phyloP scores from a whole-genome alignment of 1,284 basidiomycete genomes.

The Sporisorium sorghi region DNA sequence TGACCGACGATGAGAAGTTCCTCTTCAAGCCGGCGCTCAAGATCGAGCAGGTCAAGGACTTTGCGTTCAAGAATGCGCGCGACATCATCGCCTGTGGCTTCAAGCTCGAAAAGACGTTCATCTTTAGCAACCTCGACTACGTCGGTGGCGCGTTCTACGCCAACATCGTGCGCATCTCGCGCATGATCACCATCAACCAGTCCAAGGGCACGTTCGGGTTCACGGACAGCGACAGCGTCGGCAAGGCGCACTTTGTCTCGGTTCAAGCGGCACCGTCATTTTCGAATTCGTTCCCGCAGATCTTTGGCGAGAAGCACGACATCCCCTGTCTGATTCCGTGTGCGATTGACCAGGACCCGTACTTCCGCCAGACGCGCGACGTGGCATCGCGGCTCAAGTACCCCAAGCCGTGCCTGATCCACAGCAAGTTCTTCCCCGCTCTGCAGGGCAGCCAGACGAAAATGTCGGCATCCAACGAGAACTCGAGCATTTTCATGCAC shows the following conservation, averaged over 20 bases:
- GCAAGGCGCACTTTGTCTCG: constrained; percentile 97
- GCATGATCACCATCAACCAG: constrained; percentile 92
- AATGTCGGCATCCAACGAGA: constrained; percentile 95
- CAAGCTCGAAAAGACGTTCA: constrained; percentile 92
- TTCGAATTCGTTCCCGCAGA: constrained; percentile 98
- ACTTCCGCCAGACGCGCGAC: constrained; percentile 97
- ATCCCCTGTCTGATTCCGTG: constrained; percentile 96
- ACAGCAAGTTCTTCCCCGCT: constrained; percentile 98
- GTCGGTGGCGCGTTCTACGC: constrained; percentile 91
- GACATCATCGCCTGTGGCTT: constrained; percentile 98
- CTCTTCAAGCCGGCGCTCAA: constrained; percentile 94
- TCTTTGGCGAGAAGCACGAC: constrained; percentile 86
- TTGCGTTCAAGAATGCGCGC: constrained; percentile 85
- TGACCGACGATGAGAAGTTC: constrained; percentile 99
- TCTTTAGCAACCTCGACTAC: constrained; percentile 92
- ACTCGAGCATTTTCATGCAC: constrained; percentile 93
- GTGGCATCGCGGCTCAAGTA: constrained; percentile 93
- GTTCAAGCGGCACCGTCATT: constrained; percentile 97
- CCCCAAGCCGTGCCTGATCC: constrained; percentile 90
- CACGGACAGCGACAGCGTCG: constrained; percentile 90
- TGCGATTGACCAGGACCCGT: constrained; percentile 92
- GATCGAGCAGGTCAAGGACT: constrained; percentile 86
- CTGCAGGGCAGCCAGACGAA: constrained; percentile 97
- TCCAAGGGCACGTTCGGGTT: constrained; percentile 97
- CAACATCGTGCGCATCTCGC: constrained; percentile 91